Conservation (phyloP, 2,329 filamentous ascomycete genomes). For the Aspergillaceae sp. region DNA sequence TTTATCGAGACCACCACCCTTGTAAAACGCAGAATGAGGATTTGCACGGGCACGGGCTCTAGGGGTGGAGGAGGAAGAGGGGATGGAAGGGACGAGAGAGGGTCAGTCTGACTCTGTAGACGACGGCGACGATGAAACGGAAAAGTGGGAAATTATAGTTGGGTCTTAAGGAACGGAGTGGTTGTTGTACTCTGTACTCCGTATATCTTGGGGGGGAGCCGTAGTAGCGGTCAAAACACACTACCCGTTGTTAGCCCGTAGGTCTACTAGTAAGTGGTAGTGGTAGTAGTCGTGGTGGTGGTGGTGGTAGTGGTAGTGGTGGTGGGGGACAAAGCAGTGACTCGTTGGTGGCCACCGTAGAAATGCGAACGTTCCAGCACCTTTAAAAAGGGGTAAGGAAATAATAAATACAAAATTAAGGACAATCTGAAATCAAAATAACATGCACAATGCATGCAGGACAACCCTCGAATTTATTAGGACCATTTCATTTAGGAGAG, state of each 20-base stretch:
- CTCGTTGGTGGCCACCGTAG: too few relatives aligned
- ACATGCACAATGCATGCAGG: too few relatives aligned
- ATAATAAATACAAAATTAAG: too few relatives aligned
- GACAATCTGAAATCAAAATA: too few relatives aligned
- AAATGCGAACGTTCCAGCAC: too few relatives aligned
- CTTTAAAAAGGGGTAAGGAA: too few relatives aligned
- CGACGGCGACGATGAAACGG: slow-evolving; percentile 13
- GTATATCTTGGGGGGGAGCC: background rate
- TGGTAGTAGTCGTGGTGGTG: background rate
- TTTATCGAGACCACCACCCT: too few relatives aligned
- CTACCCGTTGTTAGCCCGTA: slow-evolving; percentile 3
- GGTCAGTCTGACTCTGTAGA: background rate
- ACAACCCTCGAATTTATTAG: too few relatives aligned
- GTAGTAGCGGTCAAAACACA: slow-evolving; percentile 22
- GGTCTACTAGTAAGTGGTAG: background rate
- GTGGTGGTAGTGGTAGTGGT: background rate
- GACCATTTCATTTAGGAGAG: too few relatives aligned
- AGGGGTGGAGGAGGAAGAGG: slow-evolving; percentile 4
- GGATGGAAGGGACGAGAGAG: too few relatives aligned
- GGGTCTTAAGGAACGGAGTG: slow-evolving; percentile 12
- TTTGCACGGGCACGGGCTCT: slow-evolving; percentile 4
- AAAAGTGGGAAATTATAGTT: slow-evolving; percentile 15
- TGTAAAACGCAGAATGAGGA: too few relatives aligned
- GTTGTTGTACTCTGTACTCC: too few relatives aligned
- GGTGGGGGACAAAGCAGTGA: background rate